Evolutionary conservation across 345 rosid species (phyloP).

Genomic region (Noccaea bulbosa): DNA sequence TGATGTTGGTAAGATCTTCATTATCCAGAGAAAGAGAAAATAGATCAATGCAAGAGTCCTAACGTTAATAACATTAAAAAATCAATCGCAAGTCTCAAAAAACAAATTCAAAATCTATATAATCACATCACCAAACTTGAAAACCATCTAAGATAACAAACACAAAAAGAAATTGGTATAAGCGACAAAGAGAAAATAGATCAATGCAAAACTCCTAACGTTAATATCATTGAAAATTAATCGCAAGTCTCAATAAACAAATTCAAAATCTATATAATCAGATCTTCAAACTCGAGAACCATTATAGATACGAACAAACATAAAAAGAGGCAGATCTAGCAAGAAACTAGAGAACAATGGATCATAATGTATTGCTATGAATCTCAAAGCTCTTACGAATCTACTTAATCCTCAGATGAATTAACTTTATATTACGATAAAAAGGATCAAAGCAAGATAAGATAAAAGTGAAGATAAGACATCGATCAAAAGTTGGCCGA

Average conservation of each 20-base stretch:
- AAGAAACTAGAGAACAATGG: neutral
- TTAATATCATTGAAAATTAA: neutral
- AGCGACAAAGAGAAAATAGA: conserved; percentile 41
- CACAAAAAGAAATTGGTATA: conserved; percentile 42
- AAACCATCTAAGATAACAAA: neutral
- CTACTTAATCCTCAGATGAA: neutral
- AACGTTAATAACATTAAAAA: conserved; percentile 1
- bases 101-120: neutral
- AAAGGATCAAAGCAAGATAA: neutral
- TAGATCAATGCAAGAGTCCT: neutral
- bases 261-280: neutral
- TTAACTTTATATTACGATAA: neutral
- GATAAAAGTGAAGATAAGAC: neutral
- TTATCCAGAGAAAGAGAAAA: conserved; percentile 28
- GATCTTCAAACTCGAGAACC: neutral
- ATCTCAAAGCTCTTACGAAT: neutral
- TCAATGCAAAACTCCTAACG: neutral
- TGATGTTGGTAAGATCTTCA: conserved; percentile 68
- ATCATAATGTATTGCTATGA: neutral
- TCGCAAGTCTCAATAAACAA: neutral
- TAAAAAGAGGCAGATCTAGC: neutral
- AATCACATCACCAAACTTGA: neutral
- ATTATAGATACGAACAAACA: neutral
- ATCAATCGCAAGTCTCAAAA: neutral
- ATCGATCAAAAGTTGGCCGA: conserved; percentile 9